These are phyloP conservation scores for Cutaneotrichosporon sp. DNA, from an alignment of 1,284 basidiomycete species.

Conservation along the genomic window DNA sequence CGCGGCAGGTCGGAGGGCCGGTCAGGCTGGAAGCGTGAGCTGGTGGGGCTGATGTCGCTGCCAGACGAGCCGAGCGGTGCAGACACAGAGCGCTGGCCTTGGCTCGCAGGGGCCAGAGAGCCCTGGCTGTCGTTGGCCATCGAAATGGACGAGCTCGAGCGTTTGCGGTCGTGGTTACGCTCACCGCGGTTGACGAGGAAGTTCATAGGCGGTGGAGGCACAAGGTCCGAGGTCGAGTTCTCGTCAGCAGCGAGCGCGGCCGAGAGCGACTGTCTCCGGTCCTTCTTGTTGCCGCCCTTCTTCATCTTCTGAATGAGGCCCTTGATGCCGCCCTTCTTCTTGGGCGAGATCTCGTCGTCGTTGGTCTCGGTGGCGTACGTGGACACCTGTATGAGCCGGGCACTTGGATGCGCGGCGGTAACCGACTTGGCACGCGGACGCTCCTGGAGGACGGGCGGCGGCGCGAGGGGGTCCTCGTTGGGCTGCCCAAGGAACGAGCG, in stretches of 20 bases:
- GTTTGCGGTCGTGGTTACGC: conserved; percentile 34
- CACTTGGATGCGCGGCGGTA: conserved; percentile 20
- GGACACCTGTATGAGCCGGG: conserved; percentile 42
- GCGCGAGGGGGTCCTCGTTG: background rate
- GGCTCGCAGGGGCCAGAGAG: background rate
- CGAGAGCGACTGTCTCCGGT: conserved; percentile 67
- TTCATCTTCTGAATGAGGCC: conserved; percentile 77
- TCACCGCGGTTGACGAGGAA: conserved; percentile 69
- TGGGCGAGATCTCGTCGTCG: conserved; percentile 53
- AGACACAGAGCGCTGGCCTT: conserved; percentile 40
- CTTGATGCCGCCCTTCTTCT: conserved; percentile 74
- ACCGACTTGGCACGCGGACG: conserved; percentile 7
- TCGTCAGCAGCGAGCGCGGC: conserved; percentile 15
- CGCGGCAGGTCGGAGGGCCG: conserved; percentile 8
- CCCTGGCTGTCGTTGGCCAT: conserved; percentile 29
- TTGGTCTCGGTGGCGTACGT: conserved; percentile 19
- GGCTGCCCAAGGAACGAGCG: conserved; percentile 8
- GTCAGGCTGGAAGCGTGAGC: conserved; percentile 37
- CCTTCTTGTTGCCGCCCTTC: conserved; percentile 40
- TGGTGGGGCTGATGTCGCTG: conserved; percentile 39
- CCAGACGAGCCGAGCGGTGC: conserved; percentile 34
- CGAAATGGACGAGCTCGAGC: conserved; percentile 39
- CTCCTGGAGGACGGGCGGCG: background rate
- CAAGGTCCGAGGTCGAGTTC: conserved; percentile 60
- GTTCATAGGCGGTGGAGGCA: conserved; percentile 79